Evolutionary conservation across 768 basidiomycete species (phyloP).

Genomic region (Clitopilus passeckerianus): DNA sequence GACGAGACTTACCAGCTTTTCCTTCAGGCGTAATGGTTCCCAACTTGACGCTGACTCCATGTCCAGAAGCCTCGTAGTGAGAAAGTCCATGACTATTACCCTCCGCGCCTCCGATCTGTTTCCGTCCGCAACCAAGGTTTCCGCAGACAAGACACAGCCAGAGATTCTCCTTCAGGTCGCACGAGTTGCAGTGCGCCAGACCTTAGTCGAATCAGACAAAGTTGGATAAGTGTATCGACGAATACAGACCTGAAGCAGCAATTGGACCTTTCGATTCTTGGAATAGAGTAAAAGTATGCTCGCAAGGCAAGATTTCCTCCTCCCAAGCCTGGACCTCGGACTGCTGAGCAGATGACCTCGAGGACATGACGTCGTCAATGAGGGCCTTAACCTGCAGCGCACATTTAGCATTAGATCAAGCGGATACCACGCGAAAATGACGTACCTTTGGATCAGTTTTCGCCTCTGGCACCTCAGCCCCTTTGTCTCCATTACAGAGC

Average conservation of each 20-base stretch:
- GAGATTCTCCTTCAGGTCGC: conserved; percentile 85
- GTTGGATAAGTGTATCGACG: neutral
- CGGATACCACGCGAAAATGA: neutral
- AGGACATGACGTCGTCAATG: conserved; percentile 65
- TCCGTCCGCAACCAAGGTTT: conserved; percentile 81
- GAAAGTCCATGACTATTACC: conserved; percentile 89
- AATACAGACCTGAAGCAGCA: conserved; percentile 43
- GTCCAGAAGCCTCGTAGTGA: conserved; percentile 70
- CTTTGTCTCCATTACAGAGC: conserved; percentile 53
- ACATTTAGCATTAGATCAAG: neutral
- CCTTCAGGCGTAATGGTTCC: conserved; percentile 98
- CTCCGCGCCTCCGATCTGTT: conserved; percentile 73
- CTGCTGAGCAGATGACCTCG: conserved; percentile 86
- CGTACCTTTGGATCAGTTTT: conserved; percentile 28
- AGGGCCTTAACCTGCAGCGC: conserved; percentile 45
- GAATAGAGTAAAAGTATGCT: conserved; percentile 58
- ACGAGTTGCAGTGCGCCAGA: conserved; percentile 75
- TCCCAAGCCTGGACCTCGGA: conserved; percentile 98
- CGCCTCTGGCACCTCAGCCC: conserved; percentile 38
- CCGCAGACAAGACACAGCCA: conserved; percentile 97
- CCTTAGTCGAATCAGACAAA: conserved; percentile 32
- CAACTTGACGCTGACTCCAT: conserved; percentile 85
- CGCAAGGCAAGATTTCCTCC: conserved; percentile 85
- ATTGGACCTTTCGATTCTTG: conserved; percentile 42
- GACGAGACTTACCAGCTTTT: conserved; percentile 57